Base-by-base conservation (phyloP, 2,329 filamentous ascomycete species). In the Ophiocordyceps polyrhachis-furcata region DNA sequence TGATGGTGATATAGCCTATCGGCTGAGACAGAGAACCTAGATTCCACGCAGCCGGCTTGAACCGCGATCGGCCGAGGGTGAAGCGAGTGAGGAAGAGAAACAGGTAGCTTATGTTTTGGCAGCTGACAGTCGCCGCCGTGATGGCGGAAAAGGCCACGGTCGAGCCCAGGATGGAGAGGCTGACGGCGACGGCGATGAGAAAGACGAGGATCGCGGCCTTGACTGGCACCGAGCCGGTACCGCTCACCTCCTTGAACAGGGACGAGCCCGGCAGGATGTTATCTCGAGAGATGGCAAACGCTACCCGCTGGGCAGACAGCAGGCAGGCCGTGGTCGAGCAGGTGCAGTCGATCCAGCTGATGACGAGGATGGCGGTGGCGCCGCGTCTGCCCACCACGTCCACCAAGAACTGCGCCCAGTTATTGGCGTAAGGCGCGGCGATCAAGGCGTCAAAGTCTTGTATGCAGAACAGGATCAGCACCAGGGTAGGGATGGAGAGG, bases 381-480 rank as follows among this genome's bases (percentile, higher is more conserved):
- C 45, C 45, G n/a, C 40, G 40, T 2, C 19, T 41, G 45, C 45
- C 45, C 15, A 46, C 41, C 15, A 46, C 40, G 14, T 46, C 41
- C 7, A 46, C 21, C 23, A 46, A 41, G 20, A 43, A 46, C 41
- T 46, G 41, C n/a, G 45, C 45, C 45, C 45, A 46, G 45, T 46
- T 46, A 32, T 46, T 46, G n/a, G 45, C 41, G 14, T 46, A 46
- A 15, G 31, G 43, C 15, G 41, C 45, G 2, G 41, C 20, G 25
- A 46, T 46, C 23, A 46, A 20, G 41, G 40, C 41, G 8, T 46
- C 45, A 40, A 46, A 46, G 32, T 46, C 45, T 25, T 46, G 45
- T 12, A 46, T 46, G 32, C 45, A 46, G 37, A 46, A 46, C 35
- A 46, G 21, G n/a, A 46, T 41, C 32, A 46, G 17, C 32, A 46